Conservation (phyloP, 129 eudicot genomes). For the Flaveria ramosissima region DNA sequence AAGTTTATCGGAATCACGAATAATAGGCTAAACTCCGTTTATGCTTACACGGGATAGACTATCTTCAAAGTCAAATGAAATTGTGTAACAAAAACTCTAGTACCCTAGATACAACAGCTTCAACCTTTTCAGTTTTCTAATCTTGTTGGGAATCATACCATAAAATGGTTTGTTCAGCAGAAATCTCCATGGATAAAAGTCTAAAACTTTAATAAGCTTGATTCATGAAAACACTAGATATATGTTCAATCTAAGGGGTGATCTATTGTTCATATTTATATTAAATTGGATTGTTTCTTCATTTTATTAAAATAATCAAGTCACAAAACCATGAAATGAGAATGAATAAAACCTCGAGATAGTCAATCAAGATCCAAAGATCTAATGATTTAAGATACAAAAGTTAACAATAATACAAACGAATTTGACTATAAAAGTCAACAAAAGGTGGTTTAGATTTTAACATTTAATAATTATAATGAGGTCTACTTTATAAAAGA, state of each 20-base stretch:
- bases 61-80: constrained; percentile 45
- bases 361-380: not conserved
- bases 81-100: constrained; percentile 56
- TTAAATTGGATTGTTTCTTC: no score
- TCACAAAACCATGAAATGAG: not conserved
- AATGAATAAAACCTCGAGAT: not conserved
- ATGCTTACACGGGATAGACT: constrained; percentile 57
- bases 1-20: constrained; percentile 9
- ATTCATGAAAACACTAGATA: constrained; percentile 14
- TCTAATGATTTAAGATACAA: not conserved
- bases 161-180: constrained; percentile 71
- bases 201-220: not conserved
- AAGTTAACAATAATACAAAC: constrained; percentile 32
- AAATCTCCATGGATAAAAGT: constrained; percentile 41
- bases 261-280: constrained; percentile 35
- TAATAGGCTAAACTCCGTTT: not conserved
- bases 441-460: constrained; percentile 1
- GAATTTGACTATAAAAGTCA: no score
- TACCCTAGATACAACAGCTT: constrained; percentile 62
- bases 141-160: constrained; percentile 63
- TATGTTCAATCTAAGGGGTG: not conserved
- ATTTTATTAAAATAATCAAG: no score
- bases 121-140: constrained; percentile 51
- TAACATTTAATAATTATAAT: not conserved
- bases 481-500: not conserved